phyloP scores from a whole-genome alignment of 805 yeast species.

The Candida tibetensis region DNA sequence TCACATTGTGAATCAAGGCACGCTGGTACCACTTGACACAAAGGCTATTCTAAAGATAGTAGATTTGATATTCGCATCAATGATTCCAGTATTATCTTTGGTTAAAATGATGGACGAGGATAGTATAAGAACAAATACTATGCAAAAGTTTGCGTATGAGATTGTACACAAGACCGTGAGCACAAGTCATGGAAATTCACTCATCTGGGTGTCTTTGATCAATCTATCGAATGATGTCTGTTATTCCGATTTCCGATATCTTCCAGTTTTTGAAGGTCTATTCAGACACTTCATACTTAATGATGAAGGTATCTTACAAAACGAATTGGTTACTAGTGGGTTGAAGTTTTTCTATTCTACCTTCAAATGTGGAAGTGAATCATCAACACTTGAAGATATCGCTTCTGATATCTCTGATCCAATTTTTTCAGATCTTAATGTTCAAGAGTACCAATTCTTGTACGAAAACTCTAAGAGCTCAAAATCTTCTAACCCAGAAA shows the following conservation, averaged over 20 bases:
- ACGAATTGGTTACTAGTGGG: conserved; percentile 24
- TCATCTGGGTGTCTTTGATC: conserved; percentile 28
- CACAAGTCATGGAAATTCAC: conserved; percentile 9
- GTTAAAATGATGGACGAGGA: conserved; percentile 4
- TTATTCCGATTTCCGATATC: conserved; percentile 23
- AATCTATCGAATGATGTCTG: conserved; percentile 31
- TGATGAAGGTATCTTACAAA: conserved; percentile 8
- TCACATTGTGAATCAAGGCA: conserved; percentile 5
- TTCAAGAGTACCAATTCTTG: conserved; percentile 16
- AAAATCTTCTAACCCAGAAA: not conserved
- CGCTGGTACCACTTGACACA: conserved; percentile 7
- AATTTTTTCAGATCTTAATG: conserved; percentile 7
- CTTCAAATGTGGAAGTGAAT: conserved; percentile 10
- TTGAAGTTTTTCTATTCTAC: conserved; percentile 21
- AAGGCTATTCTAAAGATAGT: conserved; percentile 12
- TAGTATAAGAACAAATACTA: conserved; percentile 1
- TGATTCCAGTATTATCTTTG: conserved; percentile 13
- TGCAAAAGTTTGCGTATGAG: conserved; percentile 5
- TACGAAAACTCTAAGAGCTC: conserved; percentile 8
- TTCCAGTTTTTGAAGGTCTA: conserved; percentile 17
- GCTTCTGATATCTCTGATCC: not conserved
- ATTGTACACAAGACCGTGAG: conserved; percentile 8
- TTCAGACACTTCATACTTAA: conserved; percentile 16
- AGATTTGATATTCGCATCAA: conserved; percentile 17
- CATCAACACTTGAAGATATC: not conserved